phyloP scores from a whole-genome alignment of 2,329 filamentous ascomycete genomes.

The Beauveria sp. region DNA sequence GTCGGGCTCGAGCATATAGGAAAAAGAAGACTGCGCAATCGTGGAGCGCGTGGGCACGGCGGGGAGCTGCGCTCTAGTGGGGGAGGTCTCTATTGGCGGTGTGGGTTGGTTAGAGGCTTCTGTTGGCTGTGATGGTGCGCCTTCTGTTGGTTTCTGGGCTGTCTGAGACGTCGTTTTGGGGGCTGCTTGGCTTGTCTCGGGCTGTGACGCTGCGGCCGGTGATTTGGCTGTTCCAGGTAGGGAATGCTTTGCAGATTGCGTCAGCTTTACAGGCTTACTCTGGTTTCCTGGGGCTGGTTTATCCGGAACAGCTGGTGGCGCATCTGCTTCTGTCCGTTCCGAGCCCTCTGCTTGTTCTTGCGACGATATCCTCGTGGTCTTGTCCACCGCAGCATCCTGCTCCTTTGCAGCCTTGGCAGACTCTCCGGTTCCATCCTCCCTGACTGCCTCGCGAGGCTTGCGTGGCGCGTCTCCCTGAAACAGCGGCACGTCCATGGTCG shows the following conservation, averaged over 20 bases:
- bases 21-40: constrained; percentile 67
- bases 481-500: constrained; percentile 41
- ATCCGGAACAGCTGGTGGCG: neutral
- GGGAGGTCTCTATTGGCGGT: neutral
- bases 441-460: neutral
- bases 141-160: neutral
- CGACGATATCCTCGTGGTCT: neutral
- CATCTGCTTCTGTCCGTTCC: neutral
- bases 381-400: neutral
- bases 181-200: neutral
- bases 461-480: neutral
- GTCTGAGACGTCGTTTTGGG: neutral
- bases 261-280: neutral
- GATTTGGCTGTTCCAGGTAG: neutral
- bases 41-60: constrained; percentile 53
- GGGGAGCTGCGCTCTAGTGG: constrained; percentile 19
- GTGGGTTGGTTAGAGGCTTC: neutral
- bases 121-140: neutral
- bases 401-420: neutral
- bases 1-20: constrained; percentile 67
- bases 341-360: neutral
- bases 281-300: neutral
- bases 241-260: neutral
- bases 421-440: neutral
- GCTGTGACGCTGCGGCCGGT: neutral